These are phyloP conservation scores for Tetraselmis striata DNA, from an alignment of 139 green algal genomes.

Conservation along the genomic window DNA sequence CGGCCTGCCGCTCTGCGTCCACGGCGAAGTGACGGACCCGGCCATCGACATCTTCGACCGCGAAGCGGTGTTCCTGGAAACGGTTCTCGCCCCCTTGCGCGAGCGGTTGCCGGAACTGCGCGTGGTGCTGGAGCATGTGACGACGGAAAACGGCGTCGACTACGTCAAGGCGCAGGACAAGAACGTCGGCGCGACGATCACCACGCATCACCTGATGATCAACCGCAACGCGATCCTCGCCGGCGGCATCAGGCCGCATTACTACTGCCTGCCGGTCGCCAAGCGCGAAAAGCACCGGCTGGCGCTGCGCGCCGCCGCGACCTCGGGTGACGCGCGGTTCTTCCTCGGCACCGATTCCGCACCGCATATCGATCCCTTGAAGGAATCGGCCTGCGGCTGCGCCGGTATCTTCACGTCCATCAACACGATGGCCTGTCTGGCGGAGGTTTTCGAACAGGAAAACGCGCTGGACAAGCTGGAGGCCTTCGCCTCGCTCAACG, in stretches of 20 bases:
- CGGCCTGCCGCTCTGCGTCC: too few species aligned
- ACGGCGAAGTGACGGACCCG: constrained; percentile 9
- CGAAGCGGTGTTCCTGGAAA: constrained; percentile 11
- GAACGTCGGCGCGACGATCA: constrained; percentile 7
- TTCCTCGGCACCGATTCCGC: constrained; percentile 12
- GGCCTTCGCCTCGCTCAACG: constrained; percentile 3
- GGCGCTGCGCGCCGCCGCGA: neutral
- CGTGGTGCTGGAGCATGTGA: constrained; percentile 11
- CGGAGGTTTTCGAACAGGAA: too few species aligned
- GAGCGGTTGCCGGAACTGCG: constrained; percentile 5
- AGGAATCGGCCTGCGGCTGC: constrained; percentile 11
- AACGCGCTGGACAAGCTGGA: constrained; percentile 11
- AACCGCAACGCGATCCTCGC: constrained; percentile 10
- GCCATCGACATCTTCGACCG: constrained; percentile 14
- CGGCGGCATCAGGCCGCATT: constrained; percentile 12
- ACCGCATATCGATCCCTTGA: neutral
- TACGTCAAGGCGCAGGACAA: neutral
- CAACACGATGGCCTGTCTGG: too few species aligned
- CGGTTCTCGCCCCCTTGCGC: neutral
- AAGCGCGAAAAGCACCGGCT: constrained; percentile 8
- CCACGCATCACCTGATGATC: constrained; percentile 9
- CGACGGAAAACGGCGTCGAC: constrained; percentile 6
- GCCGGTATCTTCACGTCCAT: constrained; percentile 5
- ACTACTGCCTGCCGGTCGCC: constrained; percentile 8
- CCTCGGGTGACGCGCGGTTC: neutral